Evolutionary conservation across 2,329 filamentous ascomycete genomes (phyloP), one percentile per base, ranked within the genome.

Genomic region (Talaromyces sp.): DNA sequence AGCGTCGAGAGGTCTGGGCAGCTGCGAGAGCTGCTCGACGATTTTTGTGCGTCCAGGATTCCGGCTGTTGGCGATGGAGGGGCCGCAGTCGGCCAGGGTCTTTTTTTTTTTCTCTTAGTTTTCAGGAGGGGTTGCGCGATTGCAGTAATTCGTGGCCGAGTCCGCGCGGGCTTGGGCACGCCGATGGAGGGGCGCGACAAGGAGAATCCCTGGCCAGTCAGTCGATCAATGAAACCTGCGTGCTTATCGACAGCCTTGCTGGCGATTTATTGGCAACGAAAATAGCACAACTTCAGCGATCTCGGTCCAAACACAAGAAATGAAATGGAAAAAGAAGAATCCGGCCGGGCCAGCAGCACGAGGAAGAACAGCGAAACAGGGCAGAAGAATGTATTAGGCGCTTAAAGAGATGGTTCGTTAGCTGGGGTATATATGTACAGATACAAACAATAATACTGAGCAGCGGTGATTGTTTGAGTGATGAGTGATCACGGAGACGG

Each of bases 1-100:
- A 76, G 68, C 60, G 70, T 68, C 50, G 73, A 75, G 65, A 77
- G 70, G 70, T 77, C 74, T 67, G 74, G 74, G 73, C 75, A 77
- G 74, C 75, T 75, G 67, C 72, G 67, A 63, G 70, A 76, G 74
- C 73, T 74, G 73, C 72, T 71, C 66, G 69, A 69, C 63, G 70
- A 67, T 41, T 68, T 69, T 69, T 73, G 70, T 69, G 70, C 69
- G 71, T 75, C 75, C 75, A 77, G 73, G 65, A 70, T 77, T 74
- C 65, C 71, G 58, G 55, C 35, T 57, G 49, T 60, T 57, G 29
- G 31, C 50, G n/a, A 54, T 58, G 49, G 61, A 60, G 60, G 59
- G 62, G 63, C 62, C 63, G 59, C 63, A 58, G 59, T 61, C 56
- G 58, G 61, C 58, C 61, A 58, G 46, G 43, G 26, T 21, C 11